phyloP scores from a whole-genome alignment of 2,329 filamentous ascomycete species.

The Pestalotiopsis sp. region DNA sequence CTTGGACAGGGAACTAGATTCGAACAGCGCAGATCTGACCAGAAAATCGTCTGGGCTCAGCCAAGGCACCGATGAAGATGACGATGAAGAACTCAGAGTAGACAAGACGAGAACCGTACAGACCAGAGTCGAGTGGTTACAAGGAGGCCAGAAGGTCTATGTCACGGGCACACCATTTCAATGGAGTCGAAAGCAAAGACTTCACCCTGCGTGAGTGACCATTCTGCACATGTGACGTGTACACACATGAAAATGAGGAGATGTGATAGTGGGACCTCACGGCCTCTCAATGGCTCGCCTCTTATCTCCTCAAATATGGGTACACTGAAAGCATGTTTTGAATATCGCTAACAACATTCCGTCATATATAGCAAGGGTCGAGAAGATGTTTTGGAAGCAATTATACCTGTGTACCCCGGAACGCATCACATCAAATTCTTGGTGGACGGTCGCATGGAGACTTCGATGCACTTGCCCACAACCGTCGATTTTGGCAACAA shows the following conservation, averaged over 20 bases:
- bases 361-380: conserved; percentile 46
- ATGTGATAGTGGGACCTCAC: background rate
- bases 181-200: conserved; percentile 91
- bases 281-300: background rate
- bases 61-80: conserved; percentile 72
- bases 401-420: conserved; percentile 82
- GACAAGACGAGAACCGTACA: conserved; percentile 78
- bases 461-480: conserved; percentile 82
- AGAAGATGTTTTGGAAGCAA: conserved; percentile 70
- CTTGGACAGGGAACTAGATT: conserved; percentile 36
- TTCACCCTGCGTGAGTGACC: conserved; percentile 77
- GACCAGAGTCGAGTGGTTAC: conserved; percentile 82
- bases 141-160: conserved; percentile 84
- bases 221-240: background rate
- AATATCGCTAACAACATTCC: conserved; percentile 15
- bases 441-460: conserved; percentile 90
- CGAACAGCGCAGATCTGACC: conserved; percentile 40
- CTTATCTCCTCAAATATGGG: background rate
- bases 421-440: conserved; percentile 97
- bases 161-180: conserved; percentile 97
- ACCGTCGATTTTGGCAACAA: conserved; percentile 98
- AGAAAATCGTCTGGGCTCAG: conserved; percentile 60
- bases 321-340: background rate
- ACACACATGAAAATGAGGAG: background rate
- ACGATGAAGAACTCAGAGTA: conserved; percentile 73